Base-by-base conservation (phyloP, 2,329 filamentous ascomycete species). In the Trichophyton simii region DNA sequence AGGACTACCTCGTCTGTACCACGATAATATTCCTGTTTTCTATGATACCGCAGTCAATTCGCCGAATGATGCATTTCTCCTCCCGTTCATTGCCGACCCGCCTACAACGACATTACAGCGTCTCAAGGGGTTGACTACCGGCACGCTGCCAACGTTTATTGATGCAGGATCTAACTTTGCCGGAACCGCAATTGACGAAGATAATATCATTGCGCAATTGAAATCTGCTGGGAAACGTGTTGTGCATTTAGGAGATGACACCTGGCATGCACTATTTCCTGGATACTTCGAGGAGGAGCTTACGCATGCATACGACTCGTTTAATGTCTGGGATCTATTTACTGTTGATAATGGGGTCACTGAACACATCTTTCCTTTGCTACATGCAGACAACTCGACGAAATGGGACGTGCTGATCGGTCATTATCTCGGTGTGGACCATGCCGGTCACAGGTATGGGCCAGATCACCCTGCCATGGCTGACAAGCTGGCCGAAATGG, bases 241-340 rank as follows among this genome's bases (percentile, higher is more conserved):
- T 66, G 94, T 91, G 4, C 95, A 99, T 69, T 78, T 99, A 42
- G 94, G 94, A n/a, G 94, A 99, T 72, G 92, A 99, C 75, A 99
- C 94, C 3, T 99, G 94, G 94, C 88, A 91, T 66, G 82, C 89
- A 50, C 78, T 99, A 15, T 99, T 97, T 71, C 94, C 94, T 0
- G 89, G 82, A n/a, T 91, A 95, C 73, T 99, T 99, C 69, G 87
- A 96, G 72, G 78, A 85, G 7, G 88, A 92, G 61, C 83, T 96
- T 61, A 96, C 91, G 67, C 84, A 81, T 67, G 84, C 94, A 0
- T 99, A 96, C 73, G 92, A 97, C 72, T 97, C 92, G 64, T 95
- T 99, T 77, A 96, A 97, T 70, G 94, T 97, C 5, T 96, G 91
- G 90, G 94, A 99, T 72, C 75, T 99, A 68, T 91, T 97, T 72